Evolutionary conservation across 345 rosid genomes (phyloP).

Genomic region (Eucalyptus erythrocorys): DNA sequence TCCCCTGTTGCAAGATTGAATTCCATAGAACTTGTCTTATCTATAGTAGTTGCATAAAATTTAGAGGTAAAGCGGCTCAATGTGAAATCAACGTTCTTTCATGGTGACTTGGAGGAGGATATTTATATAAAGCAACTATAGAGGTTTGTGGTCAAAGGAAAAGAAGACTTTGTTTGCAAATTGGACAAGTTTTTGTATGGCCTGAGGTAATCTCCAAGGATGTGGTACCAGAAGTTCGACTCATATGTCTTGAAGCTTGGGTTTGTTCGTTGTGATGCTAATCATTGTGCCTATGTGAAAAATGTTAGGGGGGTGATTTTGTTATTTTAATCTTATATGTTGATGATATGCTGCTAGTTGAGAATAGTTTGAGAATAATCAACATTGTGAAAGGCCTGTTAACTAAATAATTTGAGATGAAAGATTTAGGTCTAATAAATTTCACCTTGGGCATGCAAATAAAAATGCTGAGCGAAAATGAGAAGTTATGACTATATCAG

Average conservation of each 20-base stretch:
- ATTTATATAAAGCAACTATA: background rate
- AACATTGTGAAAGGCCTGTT: too few relatives aligned
- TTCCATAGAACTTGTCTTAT: background rate
- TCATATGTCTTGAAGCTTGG: background rate
- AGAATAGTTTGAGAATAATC: too few relatives aligned
- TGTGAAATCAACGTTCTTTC: background rate
- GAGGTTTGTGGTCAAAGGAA: background rate
- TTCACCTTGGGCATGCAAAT: too few relatives aligned
- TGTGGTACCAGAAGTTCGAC: background rate
- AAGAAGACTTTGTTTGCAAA: background rate
- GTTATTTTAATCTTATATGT: too few relatives aligned
- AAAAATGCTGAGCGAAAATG: background rate
- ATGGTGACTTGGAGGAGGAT: background rate
- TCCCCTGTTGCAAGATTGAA: background rate
- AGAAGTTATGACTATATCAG: too few relatives aligned
- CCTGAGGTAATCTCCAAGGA: background rate
- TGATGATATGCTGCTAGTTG: too few relatives aligned
- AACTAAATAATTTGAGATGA: too few relatives aligned
- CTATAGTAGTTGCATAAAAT: background rate
- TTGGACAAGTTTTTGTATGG: background rate
- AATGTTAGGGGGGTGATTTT: too few relatives aligned
- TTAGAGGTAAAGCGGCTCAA: background rate
- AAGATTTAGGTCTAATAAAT: too few relatives aligned
- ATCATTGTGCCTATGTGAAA: background rate
- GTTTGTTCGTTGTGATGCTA: background rate